Evolutionary conservation across 2,329 filamentous ascomycete species (phyloP).

Genomic region (Fusarium stilboides): DNA sequence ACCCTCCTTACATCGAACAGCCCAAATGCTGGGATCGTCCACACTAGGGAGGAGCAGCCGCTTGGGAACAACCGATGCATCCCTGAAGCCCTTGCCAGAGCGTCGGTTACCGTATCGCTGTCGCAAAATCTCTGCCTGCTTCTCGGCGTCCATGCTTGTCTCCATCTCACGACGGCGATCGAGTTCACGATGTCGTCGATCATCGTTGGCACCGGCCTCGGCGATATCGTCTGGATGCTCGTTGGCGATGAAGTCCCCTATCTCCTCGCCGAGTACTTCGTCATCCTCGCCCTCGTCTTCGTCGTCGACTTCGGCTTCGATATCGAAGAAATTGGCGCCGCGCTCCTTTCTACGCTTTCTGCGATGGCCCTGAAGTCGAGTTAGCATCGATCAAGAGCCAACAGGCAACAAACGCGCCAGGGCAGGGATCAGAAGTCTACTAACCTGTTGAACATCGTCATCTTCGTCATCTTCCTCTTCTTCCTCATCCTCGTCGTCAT

Average conservation of each 20-base stretch:
- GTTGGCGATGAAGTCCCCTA: slow-evolving; percentile 88
- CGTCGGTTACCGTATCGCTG: slow-evolving; percentile 90
- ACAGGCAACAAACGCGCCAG: slow-evolving; percentile 11
- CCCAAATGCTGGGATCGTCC: slow-evolving; percentile 97
- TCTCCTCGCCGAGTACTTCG: slow-evolving; percentile 88
- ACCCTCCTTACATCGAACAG: slow-evolving; percentile 91
- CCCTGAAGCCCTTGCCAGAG: slow-evolving; percentile 73
- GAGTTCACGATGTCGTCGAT: slow-evolving; percentile 92
- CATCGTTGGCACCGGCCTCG: slow-evolving; percentile 86
- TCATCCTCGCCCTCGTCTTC: slow-evolving; percentile 91
- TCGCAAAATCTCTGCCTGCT: slow-evolving; percentile 87
- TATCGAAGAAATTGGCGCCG: slow-evolving; percentile 93
- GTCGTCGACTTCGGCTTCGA: slow-evolving; percentile 97
- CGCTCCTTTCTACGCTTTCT: slow-evolving; percentile 85
- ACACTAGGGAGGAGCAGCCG: slow-evolving; percentile 91
- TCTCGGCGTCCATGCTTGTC: slow-evolving; percentile 91
- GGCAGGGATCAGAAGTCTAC: slow-evolving; percentile 7
- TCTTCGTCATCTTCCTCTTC: slow-evolving; percentile 74
- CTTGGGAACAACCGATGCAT: slow-evolving; percentile 85
- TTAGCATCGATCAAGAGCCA: slow-evolving; percentile 34
- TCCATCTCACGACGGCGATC: slow-evolving; percentile 92
- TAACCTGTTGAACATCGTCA: slow-evolving; percentile 77
- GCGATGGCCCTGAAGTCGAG: slow-evolving; percentile 70
- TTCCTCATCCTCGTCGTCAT: slow-evolving; percentile 71
- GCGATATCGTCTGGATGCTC: slow-evolving; percentile 91